phyloP scores from a whole-genome alignment of 2,329 filamentous ascomycete species.

The Curvularia eragrostidis region DNA sequence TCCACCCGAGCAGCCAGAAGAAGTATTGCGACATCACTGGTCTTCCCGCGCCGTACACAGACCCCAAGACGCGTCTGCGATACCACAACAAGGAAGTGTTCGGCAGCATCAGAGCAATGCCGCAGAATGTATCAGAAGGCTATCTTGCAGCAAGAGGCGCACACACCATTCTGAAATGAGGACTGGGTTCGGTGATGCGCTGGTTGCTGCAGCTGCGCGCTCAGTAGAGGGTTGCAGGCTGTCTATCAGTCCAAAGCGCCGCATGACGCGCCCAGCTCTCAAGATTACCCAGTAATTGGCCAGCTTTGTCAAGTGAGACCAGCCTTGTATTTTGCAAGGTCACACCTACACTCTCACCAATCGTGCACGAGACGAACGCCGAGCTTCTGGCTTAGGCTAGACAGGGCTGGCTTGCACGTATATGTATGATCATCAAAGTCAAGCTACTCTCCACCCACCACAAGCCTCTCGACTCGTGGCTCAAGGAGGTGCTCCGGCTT shows the following conservation, averaged over 20 bases:
- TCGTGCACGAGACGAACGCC: neutral
- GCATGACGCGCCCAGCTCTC: neutral
- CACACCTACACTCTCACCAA: neutral
- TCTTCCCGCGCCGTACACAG: conserved; percentile 86
- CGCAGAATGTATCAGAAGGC: conserved; percentile 82
- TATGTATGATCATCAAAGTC: conserved; percentile 92
- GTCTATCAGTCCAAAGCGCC: neutral
- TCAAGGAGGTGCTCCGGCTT: conserved; percentile 98
- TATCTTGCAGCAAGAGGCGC: conserved; percentile 90
- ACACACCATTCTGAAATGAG: conserved; percentile 89
- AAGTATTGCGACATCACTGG: conserved; percentile 97
- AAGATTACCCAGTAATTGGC: neutral
- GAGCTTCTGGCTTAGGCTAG: neutral
- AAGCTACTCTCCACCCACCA: conserved; percentile 89
- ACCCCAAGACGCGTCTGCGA: conserved; percentile 90
- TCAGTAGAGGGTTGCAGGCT: neutral
- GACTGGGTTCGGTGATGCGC: neutral
- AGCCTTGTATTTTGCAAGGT: neutral
- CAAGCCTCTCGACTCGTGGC: conserved; percentile 77
- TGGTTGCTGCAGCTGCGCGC: neutral
- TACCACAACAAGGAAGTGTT: conserved; percentile 97
- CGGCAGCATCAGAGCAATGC: conserved; percentile 77
- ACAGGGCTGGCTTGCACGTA: conserved; percentile 2
- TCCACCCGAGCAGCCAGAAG: conserved; percentile 77
- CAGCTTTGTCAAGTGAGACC: neutral